phyloP scores from a whole-genome alignment of 139 green algal species.

The Pedinophyceae sp. region DNA sequence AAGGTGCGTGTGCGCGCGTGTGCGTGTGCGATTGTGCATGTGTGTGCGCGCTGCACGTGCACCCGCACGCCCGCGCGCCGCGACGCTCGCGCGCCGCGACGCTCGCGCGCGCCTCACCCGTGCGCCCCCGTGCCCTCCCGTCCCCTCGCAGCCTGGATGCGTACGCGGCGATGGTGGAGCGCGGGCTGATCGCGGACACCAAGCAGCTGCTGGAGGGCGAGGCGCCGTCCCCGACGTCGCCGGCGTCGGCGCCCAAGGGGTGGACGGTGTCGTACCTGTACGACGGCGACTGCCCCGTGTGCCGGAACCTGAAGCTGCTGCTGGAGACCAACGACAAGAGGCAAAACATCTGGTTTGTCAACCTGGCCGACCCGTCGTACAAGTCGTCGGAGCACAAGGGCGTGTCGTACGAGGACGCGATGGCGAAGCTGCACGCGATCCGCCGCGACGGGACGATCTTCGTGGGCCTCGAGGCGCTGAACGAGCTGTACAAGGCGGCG shows the following conservation, averaged over 20 bases:
- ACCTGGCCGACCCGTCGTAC: conserved; percentile 29
- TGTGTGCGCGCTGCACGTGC: background rate
- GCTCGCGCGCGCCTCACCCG: too few species aligned
- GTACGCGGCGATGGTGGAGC: conserved; percentile 46
- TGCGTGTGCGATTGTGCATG: background rate
- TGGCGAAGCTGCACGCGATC: conserved; percentile 61
- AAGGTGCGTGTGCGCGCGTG: conserved; percentile 17
- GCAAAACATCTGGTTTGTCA: conserved; percentile 37
- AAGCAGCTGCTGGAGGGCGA: conserved; percentile 28
- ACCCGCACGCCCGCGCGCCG: background rate
- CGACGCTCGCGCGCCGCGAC: background rate
- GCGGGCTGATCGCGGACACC: conserved; percentile 26
- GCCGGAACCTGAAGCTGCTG: conserved; percentile 33
- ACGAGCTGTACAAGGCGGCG: conserved; percentile 35
- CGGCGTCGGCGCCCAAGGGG: conserved; percentile 7
- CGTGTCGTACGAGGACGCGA: conserved; percentile 41
- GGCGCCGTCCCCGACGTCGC: conserved; percentile 8
- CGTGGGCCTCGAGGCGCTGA: conserved; percentile 38
- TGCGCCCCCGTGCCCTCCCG: too few species aligned
- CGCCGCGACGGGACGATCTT: conserved; percentile 30
- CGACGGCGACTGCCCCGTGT: conserved; percentile 53
- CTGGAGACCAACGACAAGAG: conserved; percentile 34
- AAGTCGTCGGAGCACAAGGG: too few species aligned
- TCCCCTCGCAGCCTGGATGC: conserved; percentile 32
- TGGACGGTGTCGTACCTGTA: conserved; percentile 55